Evolutionary conservation across 805 yeast species (phyloP).

Genomic region (Candida ovalis): DNA sequence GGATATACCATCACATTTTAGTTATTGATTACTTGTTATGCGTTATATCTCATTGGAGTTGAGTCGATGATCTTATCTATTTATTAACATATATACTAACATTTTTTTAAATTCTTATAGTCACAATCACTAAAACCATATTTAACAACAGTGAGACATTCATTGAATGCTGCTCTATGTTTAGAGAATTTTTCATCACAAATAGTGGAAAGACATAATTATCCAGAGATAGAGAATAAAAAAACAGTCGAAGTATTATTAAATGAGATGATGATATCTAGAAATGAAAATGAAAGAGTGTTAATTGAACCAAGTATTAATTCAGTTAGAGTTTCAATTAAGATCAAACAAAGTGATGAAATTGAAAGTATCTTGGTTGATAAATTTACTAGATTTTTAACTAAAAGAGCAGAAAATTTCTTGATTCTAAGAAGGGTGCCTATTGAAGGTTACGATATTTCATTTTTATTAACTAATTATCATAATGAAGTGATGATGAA

Average conservation of each 20-base stretch:
- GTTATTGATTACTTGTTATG: too few species aligned
- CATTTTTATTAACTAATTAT: conserved; percentile 87
- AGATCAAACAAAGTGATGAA: conserved; percentile 96
- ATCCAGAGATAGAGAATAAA: conserved; percentile 90
- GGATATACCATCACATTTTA: too few species aligned
- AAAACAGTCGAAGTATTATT: conserved; percentile 80
- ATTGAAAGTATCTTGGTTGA: conserved; percentile 92
- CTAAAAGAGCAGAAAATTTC: conserved; percentile 94
- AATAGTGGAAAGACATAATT: conserved; percentile 92
- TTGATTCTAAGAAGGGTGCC: conserved; percentile 89
- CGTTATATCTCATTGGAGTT: too few species aligned
- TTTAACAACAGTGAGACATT: conserved; percentile 86
- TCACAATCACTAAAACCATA: conserved; percentile 97
- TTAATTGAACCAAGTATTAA: conserved; percentile 92
- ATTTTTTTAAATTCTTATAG: conserved; percentile 34
- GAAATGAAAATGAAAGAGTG: conserved; percentile 91
- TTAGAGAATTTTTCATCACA: conserved; percentile 93
- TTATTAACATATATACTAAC: background rate
- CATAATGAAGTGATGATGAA: conserved; percentile 96
- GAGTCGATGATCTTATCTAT: background rate
- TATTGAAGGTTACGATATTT: conserved; percentile 85
- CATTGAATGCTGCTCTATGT: conserved; percentile 90
- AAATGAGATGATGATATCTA: conserved; percentile 84
- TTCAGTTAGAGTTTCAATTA: conserved; percentile 84
- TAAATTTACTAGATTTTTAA: conserved; percentile 88